phyloP scores from a whole-genome alignment of 2,329 filamentous ascomycete genomes.

The Colletotrichum phormii region DNA sequence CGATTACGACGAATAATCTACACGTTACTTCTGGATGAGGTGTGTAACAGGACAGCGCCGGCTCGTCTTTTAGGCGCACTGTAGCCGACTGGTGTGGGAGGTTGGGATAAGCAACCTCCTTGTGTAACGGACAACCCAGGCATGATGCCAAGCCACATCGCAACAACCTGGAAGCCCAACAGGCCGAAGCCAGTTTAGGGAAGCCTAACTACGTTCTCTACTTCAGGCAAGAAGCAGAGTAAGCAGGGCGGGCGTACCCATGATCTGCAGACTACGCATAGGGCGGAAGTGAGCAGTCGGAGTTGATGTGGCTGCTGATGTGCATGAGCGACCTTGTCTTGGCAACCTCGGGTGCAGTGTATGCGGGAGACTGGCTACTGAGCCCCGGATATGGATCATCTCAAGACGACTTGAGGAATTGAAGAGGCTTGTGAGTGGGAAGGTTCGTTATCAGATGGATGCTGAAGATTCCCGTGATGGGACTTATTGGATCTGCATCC shows the following conservation, averaged over 20 bases:
- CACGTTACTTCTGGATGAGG: not conserved
- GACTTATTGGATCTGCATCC: no score
- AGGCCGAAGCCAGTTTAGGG: not conserved
- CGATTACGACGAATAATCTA: not conserved
- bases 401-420: no score
- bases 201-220: not conserved
- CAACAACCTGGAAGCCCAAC: no score
- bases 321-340: not conserved
- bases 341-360: no score
- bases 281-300: not conserved
- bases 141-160: not conserved
- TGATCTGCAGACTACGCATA: no score
- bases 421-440: no score
- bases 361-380: no score
- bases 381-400: no score
- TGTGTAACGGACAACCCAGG: not conserved
- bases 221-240: not conserved
- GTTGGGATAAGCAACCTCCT: not conserved
- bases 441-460: no score
- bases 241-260: no score
- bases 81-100: not conserved
- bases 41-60: not conserved
- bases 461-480: no score
- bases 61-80: not conserved
- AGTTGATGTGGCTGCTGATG: not conserved